Evolutionary conservation across 306 rosid genomes (phyloP), one percentile per base, ranked within the genome.

Genomic region (Pueraria montana): DNA sequence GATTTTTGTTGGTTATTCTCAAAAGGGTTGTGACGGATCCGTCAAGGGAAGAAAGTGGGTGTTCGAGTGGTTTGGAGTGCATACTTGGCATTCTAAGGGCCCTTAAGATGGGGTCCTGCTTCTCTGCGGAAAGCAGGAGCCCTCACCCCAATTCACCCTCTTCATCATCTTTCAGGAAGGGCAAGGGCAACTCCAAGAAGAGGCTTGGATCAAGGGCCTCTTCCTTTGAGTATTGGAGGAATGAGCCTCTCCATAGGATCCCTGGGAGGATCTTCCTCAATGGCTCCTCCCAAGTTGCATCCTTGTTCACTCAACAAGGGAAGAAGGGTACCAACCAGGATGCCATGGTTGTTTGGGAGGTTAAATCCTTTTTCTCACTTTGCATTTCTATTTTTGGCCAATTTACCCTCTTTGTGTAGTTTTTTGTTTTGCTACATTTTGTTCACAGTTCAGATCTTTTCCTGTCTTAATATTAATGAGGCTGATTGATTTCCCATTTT

Each of bases 311-410:
- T 24, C 98, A 94, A 72, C 99, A 96, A 81, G 99, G 99, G 71
- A 96, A 90, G 85, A 96, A 96, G 83, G 99, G 99, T 17, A 87
- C 99, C 77, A 96, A 96, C 80, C 99, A 96, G 81, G 99, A 96
- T 78, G 99, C 99, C 82, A 96, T 96, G 99, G n/a, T 96, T 82
- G 95, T 96, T 84, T 96, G 99, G 99, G 98, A 96, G 99, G 99
- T 96, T 76, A 81, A 88, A 80, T 85, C 76, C 46, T 50, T 36
- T 75, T 72, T 48, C 59, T 46, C 71, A 8, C 62, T 66, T 38
- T 66, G 17, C 17, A 66, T 11, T 24, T 75, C 63, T 71, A 43
- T 50, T 11, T 61, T 74, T 74, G 21, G 49, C 34, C 61, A 66
- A 55, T 5, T 14, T 11, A 6, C n/a, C 48, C 50, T 18, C 17